A percentile compares a stretch with the other conserved stretches of the same genome.
Evolutionary conservation across 306 rosid species (phyloP).

Genomic region (Begonia peltatifolia): DNA sequence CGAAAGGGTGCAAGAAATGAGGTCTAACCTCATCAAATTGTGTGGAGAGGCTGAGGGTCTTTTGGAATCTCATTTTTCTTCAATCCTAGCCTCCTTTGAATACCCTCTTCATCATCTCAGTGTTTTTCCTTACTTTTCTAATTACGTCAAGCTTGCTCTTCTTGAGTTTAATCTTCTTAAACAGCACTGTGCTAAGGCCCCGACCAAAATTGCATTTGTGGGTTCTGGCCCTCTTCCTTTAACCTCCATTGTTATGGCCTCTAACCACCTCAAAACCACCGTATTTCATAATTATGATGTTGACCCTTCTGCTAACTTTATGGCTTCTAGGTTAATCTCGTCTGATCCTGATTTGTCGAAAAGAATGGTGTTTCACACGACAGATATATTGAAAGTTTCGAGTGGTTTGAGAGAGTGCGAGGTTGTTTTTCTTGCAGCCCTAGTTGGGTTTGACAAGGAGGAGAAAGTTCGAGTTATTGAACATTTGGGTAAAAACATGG

Average conservation of each 20-base stretch:
- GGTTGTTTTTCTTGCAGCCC: conserved; percentile 22
- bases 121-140: conserved; percentile 45
- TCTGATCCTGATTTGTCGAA: conserved; percentile 17
- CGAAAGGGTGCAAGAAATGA: conserved; percentile 21
- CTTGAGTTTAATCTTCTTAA: conserved; percentile 17
- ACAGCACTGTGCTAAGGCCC: conserved; percentile 6
- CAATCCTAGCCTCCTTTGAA: conserved; percentile 27
- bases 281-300: conserved; percentile 20
- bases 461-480: conserved; percentile 13
- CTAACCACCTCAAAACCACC: conserved; percentile 6
- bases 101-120: conserved; percentile 36
- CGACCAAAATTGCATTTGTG: conserved; percentile 17
- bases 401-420: conserved; percentile 12
- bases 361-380: conserved; percentile 21
- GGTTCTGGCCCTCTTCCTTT: conserved; percentile 32
- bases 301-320: conserved; percentile 16
- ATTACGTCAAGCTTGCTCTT: conserved; percentile 20
- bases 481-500: conserved; percentile 20
- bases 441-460: conserved; percentile 19
- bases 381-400: conserved; percentile 12
- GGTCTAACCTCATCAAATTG: conserved; percentile 41
- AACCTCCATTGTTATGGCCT: conserved; percentile 21
- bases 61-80: conserved; percentile 46
- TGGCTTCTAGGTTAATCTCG: conserved; percentile 11
- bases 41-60: conserved; percentile 55